These are phyloP conservation scores for Pyrrhoderma lamaoense DNA, from an alignment of 1,284 basidiomycete genomes.

Conservation along the genomic window DNA sequence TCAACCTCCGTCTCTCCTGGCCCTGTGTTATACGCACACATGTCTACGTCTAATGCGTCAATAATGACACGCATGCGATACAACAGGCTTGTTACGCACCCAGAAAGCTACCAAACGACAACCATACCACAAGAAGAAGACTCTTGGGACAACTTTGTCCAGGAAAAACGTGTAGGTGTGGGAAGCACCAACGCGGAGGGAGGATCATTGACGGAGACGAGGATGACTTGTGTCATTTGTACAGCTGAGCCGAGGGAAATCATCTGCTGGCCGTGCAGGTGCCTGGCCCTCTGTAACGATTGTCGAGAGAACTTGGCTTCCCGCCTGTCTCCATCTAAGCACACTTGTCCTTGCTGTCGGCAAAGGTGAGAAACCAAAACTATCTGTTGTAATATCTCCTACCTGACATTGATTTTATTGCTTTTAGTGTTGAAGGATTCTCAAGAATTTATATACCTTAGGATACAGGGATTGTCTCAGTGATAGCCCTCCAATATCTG, in stretches of 20 bases:
- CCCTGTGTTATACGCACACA: constrained; percentile 44
- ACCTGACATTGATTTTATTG: background rate
- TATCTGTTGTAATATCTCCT: constrained; percentile 1
- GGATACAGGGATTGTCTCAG: background rate
- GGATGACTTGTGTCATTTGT: constrained; percentile 61
- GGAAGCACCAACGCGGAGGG: constrained; percentile 18
- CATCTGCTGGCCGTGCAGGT: constrained; percentile 76
- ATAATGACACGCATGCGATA: constrained; percentile 44
- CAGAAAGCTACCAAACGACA: constrained; percentile 8
- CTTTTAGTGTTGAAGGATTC: constrained; percentile 60
- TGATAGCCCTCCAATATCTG: too few species aligned
- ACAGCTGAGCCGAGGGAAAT: constrained; percentile 61
- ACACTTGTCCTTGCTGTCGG: constrained; percentile 69
- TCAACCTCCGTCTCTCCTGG: constrained; percentile 28
- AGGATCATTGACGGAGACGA: constrained; percentile 24
- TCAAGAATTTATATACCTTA: constrained; percentile 62
- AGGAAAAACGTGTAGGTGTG: constrained; percentile 16
- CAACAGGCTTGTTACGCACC: constrained; percentile 27
- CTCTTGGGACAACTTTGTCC: constrained; percentile 26
- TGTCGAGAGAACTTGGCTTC: constrained; percentile 64
- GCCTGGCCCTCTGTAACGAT: constrained; percentile 64
- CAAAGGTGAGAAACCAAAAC: constrained; percentile 39
- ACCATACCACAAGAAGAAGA: constrained; percentile 18
- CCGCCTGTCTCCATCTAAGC: constrained; percentile 54
- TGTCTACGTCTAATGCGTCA: constrained; percentile 33